Percentiles rank a stretch among this genome's conserved stretches.
Conservation (phyloP, 116 monocot species). For the Phalaenopsis hybrid region DNA sequence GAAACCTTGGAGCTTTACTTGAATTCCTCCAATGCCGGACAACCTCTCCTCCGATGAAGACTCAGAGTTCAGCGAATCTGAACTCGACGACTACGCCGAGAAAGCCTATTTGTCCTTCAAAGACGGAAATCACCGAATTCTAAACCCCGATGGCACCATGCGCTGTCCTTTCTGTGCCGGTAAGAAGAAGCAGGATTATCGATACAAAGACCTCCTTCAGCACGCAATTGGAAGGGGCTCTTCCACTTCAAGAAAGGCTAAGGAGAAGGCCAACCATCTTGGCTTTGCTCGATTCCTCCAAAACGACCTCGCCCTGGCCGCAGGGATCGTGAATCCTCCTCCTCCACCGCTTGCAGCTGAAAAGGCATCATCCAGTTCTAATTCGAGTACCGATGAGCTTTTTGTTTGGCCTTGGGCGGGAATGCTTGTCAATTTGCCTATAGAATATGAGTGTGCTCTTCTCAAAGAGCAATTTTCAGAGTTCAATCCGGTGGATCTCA, state of each 20-base stretch:
- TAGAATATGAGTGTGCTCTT: not conserved
- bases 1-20: not conserved
- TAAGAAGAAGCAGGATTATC: slow-evolving; percentile 41
- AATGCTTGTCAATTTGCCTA: slow-evolving; percentile 19
- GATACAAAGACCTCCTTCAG: slow-evolving; percentile 41
- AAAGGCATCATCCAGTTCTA: not conserved
- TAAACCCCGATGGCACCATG: slow-evolving; percentile 29
- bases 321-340: not conserved
- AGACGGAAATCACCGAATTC: slow-evolving; percentile 15
- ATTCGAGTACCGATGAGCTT: slow-evolving; percentile 11
- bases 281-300: slow-evolving; percentile 40
- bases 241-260: slow-evolving; percentile 28
- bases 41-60: slow-evolving; percentile 3
- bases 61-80: slow-evolving; percentile 35
- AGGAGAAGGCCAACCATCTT: slow-evolving; percentile 27
- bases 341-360: not conserved
- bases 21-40: not conserved
- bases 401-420: slow-evolving; percentile 48
- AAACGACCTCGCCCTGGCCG: slow-evolving; percentile 7
- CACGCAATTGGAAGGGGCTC: slow-evolving; percentile 45
- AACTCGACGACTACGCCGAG: slow-evolving; percentile 30
- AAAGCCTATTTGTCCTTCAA: slow-evolving; percentile 17
- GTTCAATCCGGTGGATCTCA: slow-evolving; percentile 27
- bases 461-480: slow-evolving; percentile 14
- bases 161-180: slow-evolving; percentile 47